Conservation (phyloP, 345 rosid genomes). For the Eucalyptus brandiana region DNA sequence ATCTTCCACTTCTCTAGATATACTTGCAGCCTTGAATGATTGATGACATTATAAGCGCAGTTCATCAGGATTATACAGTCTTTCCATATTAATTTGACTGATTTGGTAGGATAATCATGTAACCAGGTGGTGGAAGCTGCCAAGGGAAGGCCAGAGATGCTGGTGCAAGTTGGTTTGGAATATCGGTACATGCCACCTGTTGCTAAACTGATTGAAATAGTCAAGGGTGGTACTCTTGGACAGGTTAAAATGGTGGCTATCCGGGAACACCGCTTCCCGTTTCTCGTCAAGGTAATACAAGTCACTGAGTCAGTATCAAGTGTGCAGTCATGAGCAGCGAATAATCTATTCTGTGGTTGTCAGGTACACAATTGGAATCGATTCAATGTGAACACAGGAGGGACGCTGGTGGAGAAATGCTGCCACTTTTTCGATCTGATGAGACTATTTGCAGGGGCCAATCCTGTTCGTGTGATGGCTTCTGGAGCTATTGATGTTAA, state of each 20-base stretch:
- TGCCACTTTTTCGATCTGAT: slow-evolving; percentile 97
- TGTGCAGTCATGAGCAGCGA: background rate
- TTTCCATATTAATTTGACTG: background rate
- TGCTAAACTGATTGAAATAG: slow-evolving; percentile 75
- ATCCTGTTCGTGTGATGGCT: slow-evolving; percentile 89
- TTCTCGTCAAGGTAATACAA: slow-evolving; percentile 67
- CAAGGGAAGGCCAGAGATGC: slow-evolving; percentile 61
- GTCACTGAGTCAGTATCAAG: background rate
- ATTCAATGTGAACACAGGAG: slow-evolving; percentile 82
- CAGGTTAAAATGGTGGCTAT: slow-evolving; percentile 84
- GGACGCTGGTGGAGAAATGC: slow-evolving; percentile 95
- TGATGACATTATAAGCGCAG: background rate
- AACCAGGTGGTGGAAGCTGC: slow-evolving; percentile 70
- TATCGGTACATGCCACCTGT: slow-evolving; percentile 94
- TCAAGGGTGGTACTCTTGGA: slow-evolving; percentile 60
- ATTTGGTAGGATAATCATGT: background rate
- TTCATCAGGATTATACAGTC: background rate
- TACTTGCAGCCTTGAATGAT: background rate
- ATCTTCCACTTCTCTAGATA: background rate
- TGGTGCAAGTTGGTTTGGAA: slow-evolving; percentile 91
- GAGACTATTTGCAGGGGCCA: slow-evolving; percentile 77
- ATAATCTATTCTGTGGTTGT: background rate
- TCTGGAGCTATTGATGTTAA: slow-evolving; percentile 90
- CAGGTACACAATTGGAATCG: slow-evolving; percentile 95
- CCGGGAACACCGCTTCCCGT: slow-evolving; percentile 87